Evolutionary conservation across 169 alveolate species (phyloP).

Genomic region (Toxoplasma gondii): DNA sequence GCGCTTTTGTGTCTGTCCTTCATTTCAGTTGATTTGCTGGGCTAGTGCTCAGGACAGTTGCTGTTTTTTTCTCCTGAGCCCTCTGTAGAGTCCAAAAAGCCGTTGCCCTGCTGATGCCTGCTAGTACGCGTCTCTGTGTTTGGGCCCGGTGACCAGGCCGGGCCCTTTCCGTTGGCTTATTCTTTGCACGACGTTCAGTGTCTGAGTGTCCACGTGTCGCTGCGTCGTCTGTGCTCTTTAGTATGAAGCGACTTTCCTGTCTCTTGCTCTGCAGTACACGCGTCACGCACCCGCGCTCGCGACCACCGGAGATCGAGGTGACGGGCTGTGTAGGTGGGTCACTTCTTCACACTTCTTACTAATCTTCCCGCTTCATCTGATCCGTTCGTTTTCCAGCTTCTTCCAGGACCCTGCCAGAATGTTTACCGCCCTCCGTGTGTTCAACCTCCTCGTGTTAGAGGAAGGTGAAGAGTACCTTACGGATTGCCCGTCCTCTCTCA

Average conservation of each 20-base stretch:
- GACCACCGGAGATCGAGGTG: not conserved
- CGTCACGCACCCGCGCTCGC: not conserved
- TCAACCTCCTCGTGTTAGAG: slow-evolving; percentile 55
- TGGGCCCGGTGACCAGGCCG: not conserved
- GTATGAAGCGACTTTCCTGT: not conserved
- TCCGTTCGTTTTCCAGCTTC: not conserved
- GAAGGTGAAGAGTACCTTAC: slow-evolving; percentile 60
- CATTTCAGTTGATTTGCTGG: not conserved
- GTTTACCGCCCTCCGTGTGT: slow-evolving; percentile 32
- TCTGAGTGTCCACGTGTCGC: too few relatives aligned
- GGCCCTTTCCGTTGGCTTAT: not conserved
- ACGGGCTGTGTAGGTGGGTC: not conserved
- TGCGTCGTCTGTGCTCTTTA: not conserved
- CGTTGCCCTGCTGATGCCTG: not conserved
- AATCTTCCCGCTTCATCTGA: not conserved
- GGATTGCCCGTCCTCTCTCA: slow-evolving; percentile 33
- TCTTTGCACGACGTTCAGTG: too few relatives aligned
- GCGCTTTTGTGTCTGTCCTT: not conserved
- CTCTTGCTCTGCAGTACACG: not conserved
- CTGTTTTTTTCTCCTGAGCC: not conserved
- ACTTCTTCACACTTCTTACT: not conserved
- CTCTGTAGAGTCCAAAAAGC: not conserved
- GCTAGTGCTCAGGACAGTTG: not conserved
- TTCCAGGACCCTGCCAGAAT: not conserved
- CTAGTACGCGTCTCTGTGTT: not conserved